Base-by-base conservation (phyloP, 2,329 filamentous ascomycete species). In the Paecilomyces sp. region DNA sequence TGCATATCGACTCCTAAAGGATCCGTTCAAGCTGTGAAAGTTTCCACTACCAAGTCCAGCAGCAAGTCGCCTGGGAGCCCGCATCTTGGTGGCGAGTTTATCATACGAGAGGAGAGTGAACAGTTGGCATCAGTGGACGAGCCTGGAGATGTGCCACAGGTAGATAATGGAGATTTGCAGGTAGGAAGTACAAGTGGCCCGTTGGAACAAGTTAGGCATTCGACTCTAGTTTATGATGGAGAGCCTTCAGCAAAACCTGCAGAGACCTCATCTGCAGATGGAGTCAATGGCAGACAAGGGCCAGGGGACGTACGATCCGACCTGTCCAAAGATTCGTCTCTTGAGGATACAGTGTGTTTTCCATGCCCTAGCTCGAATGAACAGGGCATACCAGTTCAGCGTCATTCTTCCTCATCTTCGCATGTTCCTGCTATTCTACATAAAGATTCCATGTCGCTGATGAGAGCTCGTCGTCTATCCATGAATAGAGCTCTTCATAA, bases 1-100 rank as follows among this genome's bases (percentile, higher is more conserved):
- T 73, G 61, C 41, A 72, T 78, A 51, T 58, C 67, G 13, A 76
- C 71, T 12, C 74, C 75, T 25, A 69, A 66, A 24, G 66, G 70
- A 13, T 61, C 60, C 22, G 62, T 57, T 18, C 64, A 66, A 36
- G 36, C 59, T 51, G 62, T 63, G 15, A 57, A 59, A 24, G 9
- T 53, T 13, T 41, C 53, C 60, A 30, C 53, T 56, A 33, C 28
- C 47, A 31, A 60, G 25, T 56, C 55, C 57, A 33, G 54, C 57
- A 57, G 59, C 57, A 33, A 60, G 58, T 47, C 58, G 54, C 54
- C 60, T 47, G 12, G 55, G 54, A 47, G 58, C 59, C 13, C 64
- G 56, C 11, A 58, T 56, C 55, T 59, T 51, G 47, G 57, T 31
- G 12, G 62, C 56, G 50, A 57, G 33, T 11, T 31, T 41, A 22